phyloP scores from a whole-genome alignment of 2,329 filamentous ascomycete species.

The Emericellopsis atlantica region DNA sequence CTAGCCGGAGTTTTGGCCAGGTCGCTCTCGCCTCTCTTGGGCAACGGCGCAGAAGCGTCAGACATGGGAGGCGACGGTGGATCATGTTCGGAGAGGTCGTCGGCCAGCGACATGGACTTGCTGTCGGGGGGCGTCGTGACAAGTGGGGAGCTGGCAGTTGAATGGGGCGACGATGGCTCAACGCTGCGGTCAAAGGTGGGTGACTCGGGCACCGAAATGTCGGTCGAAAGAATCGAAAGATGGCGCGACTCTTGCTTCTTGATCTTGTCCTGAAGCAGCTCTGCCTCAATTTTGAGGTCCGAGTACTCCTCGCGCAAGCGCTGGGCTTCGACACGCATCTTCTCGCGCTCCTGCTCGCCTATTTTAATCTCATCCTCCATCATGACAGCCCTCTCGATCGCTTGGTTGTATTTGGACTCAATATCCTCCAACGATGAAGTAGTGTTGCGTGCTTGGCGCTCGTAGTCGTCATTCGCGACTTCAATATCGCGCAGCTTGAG shows the following conservation, averaged over 20 bases:
- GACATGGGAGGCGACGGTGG: conserved; percentile 92
- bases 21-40: conserved; percentile 33
- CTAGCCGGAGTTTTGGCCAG: conserved; percentile 19
- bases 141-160: conserved; percentile 84
- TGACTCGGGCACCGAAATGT: conserved; percentile 52
- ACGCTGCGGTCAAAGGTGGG: conserved; percentile 61
- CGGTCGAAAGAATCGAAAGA: conserved; percentile 45
- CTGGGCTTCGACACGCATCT: conserved; percentile 80
- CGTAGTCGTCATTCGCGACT: conserved; percentile 96
- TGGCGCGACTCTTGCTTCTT: conserved; percentile 54
- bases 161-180: conserved; percentile 56
- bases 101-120: conserved; percentile 48
- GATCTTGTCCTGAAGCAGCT: conserved; percentile 89
- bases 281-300: conserved; percentile 87
- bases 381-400: conserved; percentile 84
- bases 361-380: conserved; percentile 89
- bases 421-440: conserved; percentile 92
- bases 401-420: conserved; percentile 91
- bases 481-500: conserved; percentile 86
- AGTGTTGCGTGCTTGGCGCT: conserved; percentile 89
- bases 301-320: conserved; percentile 80
- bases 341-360: conserved; percentile 84
- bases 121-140: conserved; percentile 71
- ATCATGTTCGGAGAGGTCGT: conserved; percentile 55
- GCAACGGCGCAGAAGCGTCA: conserved; percentile 57